Evolutionary conservation across 768 basidiomycete genomes (phyloP), one percentile per base, ranked within the genome.

Genomic region (Serpula lacrymans): DNA sequence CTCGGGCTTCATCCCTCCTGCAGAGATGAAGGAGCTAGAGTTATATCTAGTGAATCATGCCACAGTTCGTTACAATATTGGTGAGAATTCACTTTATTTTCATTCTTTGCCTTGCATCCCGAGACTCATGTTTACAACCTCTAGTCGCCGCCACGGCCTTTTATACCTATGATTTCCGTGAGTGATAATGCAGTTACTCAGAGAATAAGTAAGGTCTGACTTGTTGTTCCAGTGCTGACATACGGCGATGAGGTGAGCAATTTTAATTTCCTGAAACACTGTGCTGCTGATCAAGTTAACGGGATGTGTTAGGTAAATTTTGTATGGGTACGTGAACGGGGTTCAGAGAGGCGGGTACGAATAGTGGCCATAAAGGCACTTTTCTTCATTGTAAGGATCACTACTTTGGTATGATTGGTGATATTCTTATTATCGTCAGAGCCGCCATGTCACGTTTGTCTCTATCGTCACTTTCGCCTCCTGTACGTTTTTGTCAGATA

Each of bases 381-480:
- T n/a, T 42, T 42, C 21, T 18, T 42, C 13, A 12, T 42, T 22
- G 41, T 42, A 34, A 33, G n/a, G n/a, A 12, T 23, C 23, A 12
- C 6, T 16, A 25, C 10, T 14, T n/a, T 36, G 20, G 22, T 6
- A 10, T 6, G 17, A 16, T 7, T 3, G 14, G 28, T 4, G 11
- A 12, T 16, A 6, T 13, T 36, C 14, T n/a, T n/a, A n/a, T 18
- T 2, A 11, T 23, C 16, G 20, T 17, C 14, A 42, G 41, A 42
- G 37, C 21, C 41, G 41, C 22, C 37, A 42, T n/a, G 36, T 42
- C 8, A 34, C 41, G 12, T 34, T 42, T 26, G 36, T 21, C n/a
- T 6, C 37, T 3, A 34, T n/a, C 20, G 21, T 42, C n/a, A 8
- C 37, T 8, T 20, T 25, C 13, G 37, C 41, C n/a, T 26, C 27